Evolutionary conservation across 306 rosid species (phyloP).

Genomic region (Castanea sativa): DNA sequence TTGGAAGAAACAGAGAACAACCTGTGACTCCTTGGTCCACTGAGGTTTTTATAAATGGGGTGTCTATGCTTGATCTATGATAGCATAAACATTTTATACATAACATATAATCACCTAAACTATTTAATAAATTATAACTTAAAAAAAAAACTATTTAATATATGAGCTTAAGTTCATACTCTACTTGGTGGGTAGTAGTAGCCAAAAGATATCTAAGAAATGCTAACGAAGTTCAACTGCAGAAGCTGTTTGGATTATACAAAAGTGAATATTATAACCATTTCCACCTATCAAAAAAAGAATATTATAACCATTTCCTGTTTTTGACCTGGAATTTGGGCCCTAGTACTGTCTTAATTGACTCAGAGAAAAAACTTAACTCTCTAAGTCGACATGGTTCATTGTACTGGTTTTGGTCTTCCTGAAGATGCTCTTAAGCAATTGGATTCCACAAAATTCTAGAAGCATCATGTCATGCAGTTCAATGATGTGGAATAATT

Average conservation of each 20-base stretch:
- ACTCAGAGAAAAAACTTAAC: neutral
- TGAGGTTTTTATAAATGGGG: too few relatives aligned
- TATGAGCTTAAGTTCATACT: too few relatives aligned
- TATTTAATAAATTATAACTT: neutral
- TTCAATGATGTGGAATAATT: neutral
- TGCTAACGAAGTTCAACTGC: neutral
- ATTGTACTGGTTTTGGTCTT: neutral
- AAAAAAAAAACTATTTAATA: neutral
- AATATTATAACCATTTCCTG: neutral
- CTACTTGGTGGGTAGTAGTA: neutral
- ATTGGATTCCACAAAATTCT: neutral
- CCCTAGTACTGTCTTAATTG: neutral
- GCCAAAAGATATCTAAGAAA: neutral
- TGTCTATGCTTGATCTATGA: too few relatives aligned
- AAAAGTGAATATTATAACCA: neutral
- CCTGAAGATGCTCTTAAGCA: neutral
- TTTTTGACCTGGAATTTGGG: neutral
- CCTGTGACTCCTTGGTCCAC: too few relatives aligned
- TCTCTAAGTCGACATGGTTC: neutral
- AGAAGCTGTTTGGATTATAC: neutral
- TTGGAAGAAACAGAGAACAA: too few relatives aligned
- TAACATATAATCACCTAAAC: neutral
- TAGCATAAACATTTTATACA: too few relatives aligned
- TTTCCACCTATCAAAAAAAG: too few relatives aligned
- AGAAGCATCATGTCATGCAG: neutral